Conservation (phyloP, 179 eudicot species). For the Vitellaria paradoxa region DNA sequence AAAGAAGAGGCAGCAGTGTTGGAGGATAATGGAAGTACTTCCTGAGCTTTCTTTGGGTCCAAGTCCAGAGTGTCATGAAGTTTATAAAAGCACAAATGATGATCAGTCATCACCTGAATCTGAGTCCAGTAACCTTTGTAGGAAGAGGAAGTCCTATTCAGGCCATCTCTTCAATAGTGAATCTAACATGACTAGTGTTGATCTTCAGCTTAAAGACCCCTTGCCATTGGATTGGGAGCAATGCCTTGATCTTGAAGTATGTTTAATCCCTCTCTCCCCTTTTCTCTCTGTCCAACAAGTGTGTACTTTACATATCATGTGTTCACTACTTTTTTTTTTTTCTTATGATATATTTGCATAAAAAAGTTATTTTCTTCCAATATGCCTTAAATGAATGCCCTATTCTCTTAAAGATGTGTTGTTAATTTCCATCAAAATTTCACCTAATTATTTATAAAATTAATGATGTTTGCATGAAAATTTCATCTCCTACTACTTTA, state of each 20-base stretch:
- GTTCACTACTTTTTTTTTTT: too few relatives aligned
- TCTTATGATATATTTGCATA: too few relatives aligned
- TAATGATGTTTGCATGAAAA: too few relatives aligned
- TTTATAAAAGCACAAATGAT: background rate
- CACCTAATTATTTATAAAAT: too few relatives aligned
- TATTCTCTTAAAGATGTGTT: too few relatives aligned
- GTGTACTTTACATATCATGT: background rate
- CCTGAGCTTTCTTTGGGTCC: conserved; percentile 22
- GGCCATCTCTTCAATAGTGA: conserved; percentile 3
- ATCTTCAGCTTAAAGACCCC: conserved; percentile 27
- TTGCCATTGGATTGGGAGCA: conserved; percentile 29
- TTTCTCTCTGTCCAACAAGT: background rate
- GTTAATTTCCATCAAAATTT: too few relatives aligned
- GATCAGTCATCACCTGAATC: background rate
- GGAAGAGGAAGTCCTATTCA: conserved; percentile 18
- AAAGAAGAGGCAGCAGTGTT: background rate
- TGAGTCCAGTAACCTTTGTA: background rate
- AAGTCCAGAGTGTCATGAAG: background rate
- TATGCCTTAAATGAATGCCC: too few relatives aligned
- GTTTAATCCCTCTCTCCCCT: background rate
- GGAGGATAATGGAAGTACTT: conserved; percentile 18
- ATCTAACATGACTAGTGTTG: conserved; percentile 9
- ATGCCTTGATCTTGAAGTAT: conserved; percentile 31
- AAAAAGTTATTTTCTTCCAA: too few relatives aligned
- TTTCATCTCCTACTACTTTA: too few relatives aligned